Conservation (phyloP, 768 basidiomycete species). For the Boletus sp. region DNA sequence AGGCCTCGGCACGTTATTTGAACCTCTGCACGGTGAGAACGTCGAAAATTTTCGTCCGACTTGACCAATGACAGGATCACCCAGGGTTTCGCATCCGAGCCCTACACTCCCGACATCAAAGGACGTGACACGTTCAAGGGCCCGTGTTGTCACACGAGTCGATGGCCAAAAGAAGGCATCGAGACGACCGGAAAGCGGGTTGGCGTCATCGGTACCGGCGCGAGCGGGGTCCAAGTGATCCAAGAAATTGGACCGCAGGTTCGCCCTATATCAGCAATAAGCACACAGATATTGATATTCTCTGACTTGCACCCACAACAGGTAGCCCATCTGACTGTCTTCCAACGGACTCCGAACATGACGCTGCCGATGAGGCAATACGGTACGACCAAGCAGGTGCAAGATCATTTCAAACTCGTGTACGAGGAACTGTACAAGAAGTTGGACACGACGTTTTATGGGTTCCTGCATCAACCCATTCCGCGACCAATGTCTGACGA, state of each 20-base stretch:
- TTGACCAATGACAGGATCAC: background rate
- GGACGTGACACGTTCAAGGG: constrained; percentile 11
- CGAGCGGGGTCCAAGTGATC: constrained; percentile 12
- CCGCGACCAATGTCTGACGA: background rate
- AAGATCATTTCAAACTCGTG: constrained; percentile 12
- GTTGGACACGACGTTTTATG: background rate
- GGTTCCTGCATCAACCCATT: background rate
- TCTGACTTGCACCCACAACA: background rate
- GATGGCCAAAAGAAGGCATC: constrained; percentile 12
- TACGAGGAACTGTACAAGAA: constrained; percentile 9
- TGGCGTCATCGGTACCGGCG: constrained; percentile 11
- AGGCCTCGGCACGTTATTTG: constrained; percentile 3
- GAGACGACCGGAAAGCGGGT: constrained; percentile 10
- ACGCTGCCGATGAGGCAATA: constrained; percentile 10
- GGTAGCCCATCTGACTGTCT: constrained; percentile 13
- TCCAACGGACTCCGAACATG: constrained; percentile 16
- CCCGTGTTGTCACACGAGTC: constrained; percentile 2
- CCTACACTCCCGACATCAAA: constrained; percentile 13
- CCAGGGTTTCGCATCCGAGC: constrained; percentile 6
- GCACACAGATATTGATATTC: background rate
- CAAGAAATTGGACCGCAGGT: constrained; percentile 15
- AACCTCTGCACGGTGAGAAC: constrained; percentile 8
- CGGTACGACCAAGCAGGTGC: background rate
- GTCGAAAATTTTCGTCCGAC: background rate
- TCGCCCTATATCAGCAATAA: background rate